Evolutionary conservation across 352 stramenopile genomes (phyloP).

Genomic region (Globisporangium acanthophoron): DNA sequence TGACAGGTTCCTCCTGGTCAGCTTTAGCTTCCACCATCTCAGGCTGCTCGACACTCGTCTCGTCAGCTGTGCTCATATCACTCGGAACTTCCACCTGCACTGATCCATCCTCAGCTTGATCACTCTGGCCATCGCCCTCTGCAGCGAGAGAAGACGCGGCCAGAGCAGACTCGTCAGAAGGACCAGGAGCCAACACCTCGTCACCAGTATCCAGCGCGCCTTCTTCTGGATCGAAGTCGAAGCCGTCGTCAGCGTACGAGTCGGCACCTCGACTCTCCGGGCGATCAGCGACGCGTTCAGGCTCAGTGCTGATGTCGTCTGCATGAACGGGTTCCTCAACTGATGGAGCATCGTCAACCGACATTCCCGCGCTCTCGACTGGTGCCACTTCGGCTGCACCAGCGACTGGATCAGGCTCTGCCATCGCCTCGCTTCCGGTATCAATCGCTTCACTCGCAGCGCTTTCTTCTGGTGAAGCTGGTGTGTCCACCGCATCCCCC

Average conservation of each 20-base stretch:
- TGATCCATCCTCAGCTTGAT: background rate
- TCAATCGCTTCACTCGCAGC: background rate
- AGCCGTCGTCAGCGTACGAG: conserved; percentile 12
- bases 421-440: background rate
- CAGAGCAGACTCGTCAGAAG: background rate
- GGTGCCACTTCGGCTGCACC: background rate
- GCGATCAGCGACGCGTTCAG: conserved; percentile 1
- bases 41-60: background rate
- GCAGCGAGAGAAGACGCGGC: background rate
- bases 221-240: conserved; percentile 8
- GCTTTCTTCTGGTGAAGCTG: background rate
- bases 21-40: background rate
- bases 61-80: background rate
- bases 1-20: background rate
- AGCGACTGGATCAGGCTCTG: background rate
- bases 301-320: background rate
- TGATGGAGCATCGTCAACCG: background rate
- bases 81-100: background rate
- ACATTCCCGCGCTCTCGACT: background rate
- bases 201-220: background rate
- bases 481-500: too few species aligned
- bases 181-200: background rate
- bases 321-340: background rate
- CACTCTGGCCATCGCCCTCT: background rate
- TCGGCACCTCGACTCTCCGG: conserved; percentile 7